phyloP scores from a whole-genome alignment of 169 alveolate species.

The Theileria parva region DNA sequence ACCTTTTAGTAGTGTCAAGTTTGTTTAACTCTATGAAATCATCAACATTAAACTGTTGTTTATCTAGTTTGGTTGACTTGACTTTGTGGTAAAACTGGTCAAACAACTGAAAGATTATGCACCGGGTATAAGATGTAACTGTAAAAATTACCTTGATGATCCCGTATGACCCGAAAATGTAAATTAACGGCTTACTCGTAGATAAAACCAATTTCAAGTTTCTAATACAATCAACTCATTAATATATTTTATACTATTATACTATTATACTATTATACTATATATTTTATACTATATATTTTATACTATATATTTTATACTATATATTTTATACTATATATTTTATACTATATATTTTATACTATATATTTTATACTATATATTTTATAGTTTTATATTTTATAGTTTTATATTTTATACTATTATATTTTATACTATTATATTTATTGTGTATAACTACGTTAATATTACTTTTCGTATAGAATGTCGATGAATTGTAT shows the following conservation, averaged over 20 bases:
- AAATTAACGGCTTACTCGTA: constrained; percentile 25
- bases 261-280: not conserved
- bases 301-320: too few species aligned
- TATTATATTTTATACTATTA: not conserved
- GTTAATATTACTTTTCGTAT: constrained; percentile 37
- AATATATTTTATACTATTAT: not conserved
- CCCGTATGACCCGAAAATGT: constrained; percentile 54
- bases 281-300: too few species aligned
- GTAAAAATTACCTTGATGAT: constrained; percentile 39
- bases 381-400: too few species aligned
- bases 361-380: not conserved
- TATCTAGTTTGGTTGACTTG: not conserved
- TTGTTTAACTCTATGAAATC: constrained; percentile 14
- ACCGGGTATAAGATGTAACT: not conserved
- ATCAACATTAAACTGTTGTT: not conserved
- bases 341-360: too few species aligned
- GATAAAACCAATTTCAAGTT: constrained; percentile 17
- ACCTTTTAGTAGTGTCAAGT: constrained; percentile 10
- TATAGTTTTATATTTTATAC: too few species aligned
- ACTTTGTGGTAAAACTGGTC: not conserved
- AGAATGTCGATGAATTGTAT: constrained; percentile 53
- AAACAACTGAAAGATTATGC: not conserved
- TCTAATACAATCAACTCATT: constrained; percentile 9
- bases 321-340: not conserved
- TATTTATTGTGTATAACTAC: not conserved